Conservation (phyloP, 1,139 yeast species). For the Scheffersomyces insectosa region DNA sequence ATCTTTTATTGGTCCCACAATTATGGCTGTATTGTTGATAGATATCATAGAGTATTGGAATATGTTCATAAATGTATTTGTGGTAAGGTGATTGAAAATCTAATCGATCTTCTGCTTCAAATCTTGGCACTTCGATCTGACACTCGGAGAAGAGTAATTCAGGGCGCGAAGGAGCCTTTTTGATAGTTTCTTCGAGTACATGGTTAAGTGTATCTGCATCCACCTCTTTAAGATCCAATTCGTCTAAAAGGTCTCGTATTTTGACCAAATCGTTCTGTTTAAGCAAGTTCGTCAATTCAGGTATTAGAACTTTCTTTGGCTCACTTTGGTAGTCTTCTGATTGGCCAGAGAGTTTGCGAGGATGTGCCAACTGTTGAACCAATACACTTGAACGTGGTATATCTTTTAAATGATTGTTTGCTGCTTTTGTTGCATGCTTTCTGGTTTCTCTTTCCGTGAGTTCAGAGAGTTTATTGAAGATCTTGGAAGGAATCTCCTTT, state of each 20-base stretch:
- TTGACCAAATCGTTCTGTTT: constrained; percentile 3
- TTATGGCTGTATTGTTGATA: constrained; percentile 18
- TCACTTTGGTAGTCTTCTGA: neutral
- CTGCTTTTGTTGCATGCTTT: constrained; percentile 29
- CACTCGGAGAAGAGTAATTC: constrained; percentile 9
- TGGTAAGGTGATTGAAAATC: constrained; percentile 14
- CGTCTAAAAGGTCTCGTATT: constrained; percentile 3
- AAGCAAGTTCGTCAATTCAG: neutral
- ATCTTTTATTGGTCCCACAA: constrained; percentile 10
- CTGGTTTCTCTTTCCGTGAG: constrained; percentile 25
- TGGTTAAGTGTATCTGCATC: constrained; percentile 12
- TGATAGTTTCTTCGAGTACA: constrained; percentile 10
- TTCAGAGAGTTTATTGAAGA: constrained; percentile 25
- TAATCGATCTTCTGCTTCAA: constrained; percentile 11
- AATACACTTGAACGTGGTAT: neutral
- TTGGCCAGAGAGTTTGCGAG: constrained; percentile 6
- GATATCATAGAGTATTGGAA: constrained; percentile 21
- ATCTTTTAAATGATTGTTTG: constrained; percentile 15
- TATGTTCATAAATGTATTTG: constrained; percentile 13
- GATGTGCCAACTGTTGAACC: constrained; percentile 4
- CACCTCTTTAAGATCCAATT: constrained; percentile 2
- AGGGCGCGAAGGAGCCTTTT: constrained; percentile 7
- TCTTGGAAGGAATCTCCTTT: constrained; percentile 16
- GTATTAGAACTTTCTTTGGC: no score
- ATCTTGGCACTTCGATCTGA: constrained; percentile 18